A percentile compares a stretch with the other conserved stretches of the same genome.
phyloP scores from a whole-genome alignment of 129 eudicot species.

The Scalesia atractyloides region DNA sequence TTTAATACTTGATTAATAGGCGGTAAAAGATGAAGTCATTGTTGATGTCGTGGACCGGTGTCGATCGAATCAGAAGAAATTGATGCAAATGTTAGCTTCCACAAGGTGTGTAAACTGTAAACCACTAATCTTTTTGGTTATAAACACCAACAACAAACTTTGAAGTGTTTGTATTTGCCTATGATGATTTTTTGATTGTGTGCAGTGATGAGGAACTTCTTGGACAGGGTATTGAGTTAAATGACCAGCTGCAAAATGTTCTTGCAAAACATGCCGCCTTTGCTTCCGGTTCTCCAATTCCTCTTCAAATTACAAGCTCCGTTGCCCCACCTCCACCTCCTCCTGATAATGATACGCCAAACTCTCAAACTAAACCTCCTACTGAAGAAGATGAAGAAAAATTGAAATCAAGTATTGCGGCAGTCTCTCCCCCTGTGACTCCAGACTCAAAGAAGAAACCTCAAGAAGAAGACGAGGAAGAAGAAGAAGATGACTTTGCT shows the following conservation, averaged over 20 bases:
- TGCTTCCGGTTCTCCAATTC: slow-evolving; percentile 85
- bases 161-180: not conserved
- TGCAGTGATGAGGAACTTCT: slow-evolving; percentile 91
- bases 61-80: slow-evolving; percentile 81
- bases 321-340: slow-evolving; percentile 24
- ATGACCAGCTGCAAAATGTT: slow-evolving; percentile 61
- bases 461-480: slow-evolving; percentile 53
- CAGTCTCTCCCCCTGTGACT: slow-evolving; percentile 32
- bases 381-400: slow-evolving; percentile 33
- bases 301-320: slow-evolving; percentile 38
- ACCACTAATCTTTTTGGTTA: not conserved
- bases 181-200: slow-evolving; percentile 14
- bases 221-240: slow-evolving; percentile 72
- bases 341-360: slow-evolving; percentile 2
- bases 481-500: slow-evolving; percentile 91
- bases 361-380: slow-evolving; percentile 36
- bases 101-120: slow-evolving; percentile 46
- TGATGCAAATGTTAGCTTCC: slow-evolving; percentile 78
- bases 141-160: not conserved
- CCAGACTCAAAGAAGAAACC: slow-evolving; percentile 28
- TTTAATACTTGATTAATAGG: slow-evolving; percentile 36
- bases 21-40: slow-evolving; percentile 80
- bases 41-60: slow-evolving; percentile 86
- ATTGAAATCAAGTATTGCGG: slow-evolving; percentile 28
- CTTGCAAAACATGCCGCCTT: slow-evolving; percentile 85